Conservation (phyloP, 1,284 basidiomycete species). For the Marasmius sp. region DNA sequence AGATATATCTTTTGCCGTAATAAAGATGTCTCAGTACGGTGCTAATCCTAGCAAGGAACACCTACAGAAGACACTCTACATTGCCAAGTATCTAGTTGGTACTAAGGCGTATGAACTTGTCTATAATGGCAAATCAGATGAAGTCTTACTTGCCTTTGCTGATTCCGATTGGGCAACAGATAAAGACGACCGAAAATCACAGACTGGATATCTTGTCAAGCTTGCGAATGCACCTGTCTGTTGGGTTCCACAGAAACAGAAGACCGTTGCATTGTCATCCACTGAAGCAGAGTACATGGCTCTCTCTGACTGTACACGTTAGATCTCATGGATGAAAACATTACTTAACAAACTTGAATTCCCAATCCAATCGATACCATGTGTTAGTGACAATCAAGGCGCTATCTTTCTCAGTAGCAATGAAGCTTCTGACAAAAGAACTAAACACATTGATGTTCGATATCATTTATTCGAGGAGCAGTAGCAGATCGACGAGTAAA, state of each 20-base stretch:
- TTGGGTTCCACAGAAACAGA: background rate
- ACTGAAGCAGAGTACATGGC: background rate
- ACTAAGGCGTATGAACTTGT: conserved; percentile 1
- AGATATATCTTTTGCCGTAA: background rate
- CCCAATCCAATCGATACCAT: too few species aligned
- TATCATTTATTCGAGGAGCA: too few species aligned
- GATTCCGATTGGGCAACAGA: conserved; percentile 30
- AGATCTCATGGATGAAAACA: background rate
- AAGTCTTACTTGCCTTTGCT: conserved; percentile 8
- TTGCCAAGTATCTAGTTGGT: background rate
- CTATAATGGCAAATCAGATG: conserved; percentile 17
- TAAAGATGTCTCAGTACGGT: background rate
- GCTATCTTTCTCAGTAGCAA: too few species aligned
- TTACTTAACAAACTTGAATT: conserved; percentile 22
- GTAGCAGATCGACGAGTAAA: too few species aligned
- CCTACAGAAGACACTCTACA: background rate
- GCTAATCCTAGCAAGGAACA: background rate
- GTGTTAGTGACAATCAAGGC: too few species aligned
- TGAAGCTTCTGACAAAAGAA: too few species aligned
- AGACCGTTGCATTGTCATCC: background rate
- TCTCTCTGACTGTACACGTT: background rate
- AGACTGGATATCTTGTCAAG: conserved; percentile 21
- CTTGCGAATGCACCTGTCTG: conserved; percentile 17
- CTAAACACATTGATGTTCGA: too few species aligned
- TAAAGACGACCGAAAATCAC: conserved; percentile 13